Percentiles rank a stretch among this genome's conserved stretches.
Conservation (phyloP, 192 early-diverging fungal genomes). For the Chytriomyces sp. region DNA sequence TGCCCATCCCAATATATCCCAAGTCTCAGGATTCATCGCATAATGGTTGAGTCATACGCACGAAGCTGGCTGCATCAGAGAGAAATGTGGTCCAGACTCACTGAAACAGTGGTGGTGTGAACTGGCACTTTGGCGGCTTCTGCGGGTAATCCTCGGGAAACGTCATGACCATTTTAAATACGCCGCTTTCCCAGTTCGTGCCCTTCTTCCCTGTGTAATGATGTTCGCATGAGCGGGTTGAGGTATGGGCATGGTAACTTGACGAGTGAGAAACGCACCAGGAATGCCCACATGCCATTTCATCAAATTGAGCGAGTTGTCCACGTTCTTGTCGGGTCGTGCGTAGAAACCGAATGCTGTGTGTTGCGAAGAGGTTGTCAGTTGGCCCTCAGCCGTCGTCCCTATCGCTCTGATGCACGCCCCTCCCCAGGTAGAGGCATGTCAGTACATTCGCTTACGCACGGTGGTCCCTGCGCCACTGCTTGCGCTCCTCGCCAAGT, state of each 20-base stretch:
- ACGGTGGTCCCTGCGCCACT: constrained; percentile 97
- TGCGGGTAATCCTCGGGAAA: constrained; percentile 91
- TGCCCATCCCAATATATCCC: no score
- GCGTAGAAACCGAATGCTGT: constrained; percentile 86
- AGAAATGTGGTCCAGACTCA: no score
- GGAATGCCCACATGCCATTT: constrained; percentile 82
- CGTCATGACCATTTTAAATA: constrained; percentile 78
- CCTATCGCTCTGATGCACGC: no score
- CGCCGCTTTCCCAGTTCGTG: constrained; percentile 81
- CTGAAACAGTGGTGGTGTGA: constrained; percentile 40
- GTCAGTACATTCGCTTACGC: no score
- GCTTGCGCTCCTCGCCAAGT: constrained; percentile 92
- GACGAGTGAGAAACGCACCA: constrained; percentile 55
- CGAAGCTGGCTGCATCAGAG: no score
- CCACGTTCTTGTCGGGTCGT: constrained; percentile 78
- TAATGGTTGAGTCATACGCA: no score
- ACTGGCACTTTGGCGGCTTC: constrained; percentile 81
- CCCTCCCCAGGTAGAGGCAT: no score
- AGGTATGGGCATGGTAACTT: no score
- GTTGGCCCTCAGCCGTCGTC: neutral
- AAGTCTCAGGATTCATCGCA: no score
- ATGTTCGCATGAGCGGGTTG: no score
- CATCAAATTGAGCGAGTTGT: constrained; percentile 82
- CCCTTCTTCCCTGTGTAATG: constrained; percentile 47
- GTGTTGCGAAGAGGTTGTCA: neutral